These are phyloP conservation scores for Licmophora abbreviata DNA, from an alignment of 108 stramenopile genomes.

Conservation along the genomic window DNA sequence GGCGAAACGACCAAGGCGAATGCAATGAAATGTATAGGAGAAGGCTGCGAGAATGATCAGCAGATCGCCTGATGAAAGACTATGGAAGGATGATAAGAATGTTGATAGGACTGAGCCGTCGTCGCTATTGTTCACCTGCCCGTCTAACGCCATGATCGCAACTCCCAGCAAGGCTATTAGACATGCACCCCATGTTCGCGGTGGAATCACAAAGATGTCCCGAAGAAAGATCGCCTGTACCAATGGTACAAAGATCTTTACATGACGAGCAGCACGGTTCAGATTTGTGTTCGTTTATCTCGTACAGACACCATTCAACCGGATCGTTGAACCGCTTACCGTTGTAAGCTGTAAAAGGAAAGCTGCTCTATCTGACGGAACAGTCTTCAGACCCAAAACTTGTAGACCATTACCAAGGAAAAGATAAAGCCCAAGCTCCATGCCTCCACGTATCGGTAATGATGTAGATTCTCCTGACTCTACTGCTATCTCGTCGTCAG, in stretches of 20 bases:
- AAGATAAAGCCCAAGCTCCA: constrained; percentile 73
- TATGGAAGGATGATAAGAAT: constrained; percentile 1
- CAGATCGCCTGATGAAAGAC: constrained; percentile 51
- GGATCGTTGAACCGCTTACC: constrained; percentile 15
- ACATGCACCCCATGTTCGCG: constrained; percentile 65
- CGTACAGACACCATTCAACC: background rate
- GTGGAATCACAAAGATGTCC: constrained; percentile 13
- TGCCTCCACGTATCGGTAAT: constrained; percentile 29
- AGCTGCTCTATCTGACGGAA: constrained; percentile 70
- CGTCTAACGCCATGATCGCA: constrained; percentile 65
- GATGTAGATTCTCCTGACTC: background rate
- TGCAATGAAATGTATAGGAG: constrained; percentile 71
- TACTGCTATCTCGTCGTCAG: background rate
- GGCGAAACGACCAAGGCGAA: constrained; percentile 67
- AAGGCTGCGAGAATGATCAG: constrained; percentile 70
- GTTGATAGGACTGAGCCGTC: background rate
- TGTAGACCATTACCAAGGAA: constrained; percentile 76
- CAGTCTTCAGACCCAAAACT: constrained; percentile 67
- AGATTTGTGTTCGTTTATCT: too few relatives aligned
- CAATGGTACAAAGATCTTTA: constrained; percentile 50
- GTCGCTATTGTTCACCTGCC: constrained; percentile 1
- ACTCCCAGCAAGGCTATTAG: constrained; percentile 64
- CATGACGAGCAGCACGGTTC: too few relatives aligned
- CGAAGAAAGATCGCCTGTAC: constrained; percentile 26
- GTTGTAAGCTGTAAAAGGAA: constrained; percentile 85